Percentiles rank a stretch among this genome's conserved stretches.
These are phyloP conservation scores for Nakazawaea molendinolei DNA, from an alignment of 805 yeast genomes.

Conservation along the genomic window DNA sequence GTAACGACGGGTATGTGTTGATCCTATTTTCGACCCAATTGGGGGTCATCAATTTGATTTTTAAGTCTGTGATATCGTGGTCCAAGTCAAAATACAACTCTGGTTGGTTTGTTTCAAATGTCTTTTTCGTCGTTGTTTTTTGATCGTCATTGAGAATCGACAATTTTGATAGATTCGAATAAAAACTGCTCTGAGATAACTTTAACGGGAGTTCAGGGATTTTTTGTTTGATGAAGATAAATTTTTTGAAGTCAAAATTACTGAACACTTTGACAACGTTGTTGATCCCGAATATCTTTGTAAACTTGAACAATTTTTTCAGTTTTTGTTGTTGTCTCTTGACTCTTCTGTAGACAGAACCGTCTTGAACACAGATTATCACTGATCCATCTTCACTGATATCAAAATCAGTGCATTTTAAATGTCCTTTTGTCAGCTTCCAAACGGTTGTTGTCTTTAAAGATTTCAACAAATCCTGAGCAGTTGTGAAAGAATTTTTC, in stretches of 20 bases:
- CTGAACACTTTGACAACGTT: slow-evolving; percentile 58
- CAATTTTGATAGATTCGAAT: slow-evolving; percentile 45
- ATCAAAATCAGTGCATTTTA: slow-evolving; percentile 61
- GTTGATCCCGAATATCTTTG: slow-evolving; percentile 45
- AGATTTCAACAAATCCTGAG: slow-evolving; percentile 31
- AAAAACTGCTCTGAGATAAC: slow-evolving; percentile 38
- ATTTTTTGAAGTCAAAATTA: slow-evolving; percentile 57
- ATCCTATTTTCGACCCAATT: no score
- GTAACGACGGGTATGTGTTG: no score
- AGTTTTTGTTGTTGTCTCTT: slow-evolving; percentile 22
- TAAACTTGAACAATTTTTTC: slow-evolving; percentile 40
- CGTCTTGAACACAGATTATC: slow-evolving; percentile 60
- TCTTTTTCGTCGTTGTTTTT: no score
- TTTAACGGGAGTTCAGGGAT: slow-evolving; percentile 50
- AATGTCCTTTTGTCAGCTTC: slow-evolving; percentile 52
- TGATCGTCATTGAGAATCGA: slow-evolving; percentile 45
- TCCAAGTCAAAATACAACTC: no score
- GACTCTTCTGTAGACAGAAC: slow-evolving; percentile 50
- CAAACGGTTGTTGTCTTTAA: slow-evolving; percentile 48
- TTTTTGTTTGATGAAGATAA: slow-evolving; percentile 63
- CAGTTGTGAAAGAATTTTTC: slow-evolving; percentile 19
- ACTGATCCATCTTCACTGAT: slow-evolving; percentile 63
- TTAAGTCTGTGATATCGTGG: no score
- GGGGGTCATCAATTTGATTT: no score
- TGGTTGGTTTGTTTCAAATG: no score